phyloP scores from a whole-genome alignment of 495 filamentous ascomycete species.

The Trypethelium eluteriae region DNA sequence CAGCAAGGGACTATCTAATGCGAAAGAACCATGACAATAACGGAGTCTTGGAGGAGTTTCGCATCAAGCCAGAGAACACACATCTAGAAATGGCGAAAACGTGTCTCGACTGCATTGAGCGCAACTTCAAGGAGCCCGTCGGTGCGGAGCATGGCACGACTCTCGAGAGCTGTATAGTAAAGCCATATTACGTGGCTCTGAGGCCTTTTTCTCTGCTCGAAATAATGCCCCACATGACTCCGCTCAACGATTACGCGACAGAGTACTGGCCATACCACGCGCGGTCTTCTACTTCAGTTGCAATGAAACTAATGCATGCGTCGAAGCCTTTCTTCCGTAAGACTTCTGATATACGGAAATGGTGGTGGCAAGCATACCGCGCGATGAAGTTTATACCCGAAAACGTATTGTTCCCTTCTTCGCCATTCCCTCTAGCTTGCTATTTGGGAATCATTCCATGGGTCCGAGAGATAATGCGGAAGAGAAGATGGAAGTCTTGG shows the following conservation, averaged over 20 bases:
- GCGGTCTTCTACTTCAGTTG: neutral
- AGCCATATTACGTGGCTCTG: neutral
- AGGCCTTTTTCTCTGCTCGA: neutral
- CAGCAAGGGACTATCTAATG: conserved; percentile 35
- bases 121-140: neutral
- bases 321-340: neutral
- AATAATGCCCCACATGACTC: neutral
- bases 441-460: no score
- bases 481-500: no score
- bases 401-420: no score
- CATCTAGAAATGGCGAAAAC: neutral
- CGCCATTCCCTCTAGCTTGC: no score
- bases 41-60: conserved; percentile 23
- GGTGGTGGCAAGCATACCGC: no score
- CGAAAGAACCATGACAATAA: conserved; percentile 18
- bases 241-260: neutral
- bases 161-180: no score
- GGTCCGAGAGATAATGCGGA: no score
- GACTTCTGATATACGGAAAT: neutral
- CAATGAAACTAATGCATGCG: neutral
- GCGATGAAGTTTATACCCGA: no score
- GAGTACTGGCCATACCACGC: conserved; percentile 5
- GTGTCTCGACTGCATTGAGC: neutral
- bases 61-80: conserved; percentile 14
- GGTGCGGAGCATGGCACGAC: no score